phyloP scores from a whole-genome alignment of 257 asterid genomes.

The Anisodus acutangulus region DNA sequence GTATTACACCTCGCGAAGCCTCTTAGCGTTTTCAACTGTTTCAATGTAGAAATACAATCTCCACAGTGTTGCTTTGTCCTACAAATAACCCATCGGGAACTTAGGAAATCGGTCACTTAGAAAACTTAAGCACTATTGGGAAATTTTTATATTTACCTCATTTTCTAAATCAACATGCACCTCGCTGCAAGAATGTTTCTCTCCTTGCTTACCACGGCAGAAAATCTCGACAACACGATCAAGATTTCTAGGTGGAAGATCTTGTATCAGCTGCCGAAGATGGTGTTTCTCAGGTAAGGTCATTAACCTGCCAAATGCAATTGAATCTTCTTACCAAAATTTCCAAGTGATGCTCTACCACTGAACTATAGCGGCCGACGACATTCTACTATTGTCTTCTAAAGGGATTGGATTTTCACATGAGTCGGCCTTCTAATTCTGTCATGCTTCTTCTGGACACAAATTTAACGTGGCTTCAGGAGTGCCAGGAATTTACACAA shows the following conservation, averaged over 20 bases:
- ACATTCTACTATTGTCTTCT: neutral
- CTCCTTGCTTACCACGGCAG: constrained; percentile 36
- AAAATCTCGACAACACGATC: constrained; percentile 66
- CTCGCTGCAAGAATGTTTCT: constrained; percentile 38
- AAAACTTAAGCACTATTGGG: neutral
- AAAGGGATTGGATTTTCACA: neutral
- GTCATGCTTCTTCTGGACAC: constrained; percentile 2
- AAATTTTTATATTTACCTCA: constrained; percentile 53
- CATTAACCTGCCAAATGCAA: constrained; percentile 61
- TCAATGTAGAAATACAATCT: constrained; percentile 62
- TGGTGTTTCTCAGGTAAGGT: constrained; percentile 57
- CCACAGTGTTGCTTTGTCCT: constrained; percentile 74
- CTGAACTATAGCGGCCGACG: neutral
- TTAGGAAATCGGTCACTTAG: neutral
- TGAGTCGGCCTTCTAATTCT: neutral
- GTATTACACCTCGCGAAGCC: constrained; percentile 27
- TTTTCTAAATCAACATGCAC: constrained; percentile 55
- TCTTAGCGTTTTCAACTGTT: constrained; percentile 44
- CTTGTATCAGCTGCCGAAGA: constrained; percentile 56
- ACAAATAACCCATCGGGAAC: neutral
- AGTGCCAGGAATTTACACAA: constrained; percentile 2
- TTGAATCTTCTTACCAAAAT: neutral
- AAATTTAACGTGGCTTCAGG: neutral
- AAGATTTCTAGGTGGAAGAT: constrained; percentile 60
- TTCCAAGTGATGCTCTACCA: neutral